Percentiles rank a stretch among this genome's conserved stretches.
Evolutionary conservation across 495 filamentous ascomycete species (phyloP).

Genomic region (Platismatia glauca): DNA sequence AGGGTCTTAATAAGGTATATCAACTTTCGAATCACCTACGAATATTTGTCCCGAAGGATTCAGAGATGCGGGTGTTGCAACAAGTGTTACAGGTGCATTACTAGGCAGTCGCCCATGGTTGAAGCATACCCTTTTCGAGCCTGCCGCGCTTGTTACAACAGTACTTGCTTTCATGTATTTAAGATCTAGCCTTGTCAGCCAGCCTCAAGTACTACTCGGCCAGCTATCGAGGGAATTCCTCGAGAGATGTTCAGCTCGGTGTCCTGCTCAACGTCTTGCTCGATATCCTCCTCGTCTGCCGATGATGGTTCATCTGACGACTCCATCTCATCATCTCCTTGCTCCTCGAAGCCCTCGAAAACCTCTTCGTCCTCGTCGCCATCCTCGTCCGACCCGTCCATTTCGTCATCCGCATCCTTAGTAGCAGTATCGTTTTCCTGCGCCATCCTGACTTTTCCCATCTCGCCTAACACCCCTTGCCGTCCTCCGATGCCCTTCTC

Average conservation of each 20-base stretch:
- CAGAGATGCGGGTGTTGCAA: too few relatives aligned
- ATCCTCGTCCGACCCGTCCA: background rate
- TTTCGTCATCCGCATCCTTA: slow-evolving; percentile 1
- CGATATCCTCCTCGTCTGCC: background rate
- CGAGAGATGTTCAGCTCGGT: background rate
- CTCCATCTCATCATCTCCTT: slow-evolving; percentile 18
- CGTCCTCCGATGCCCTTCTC: slow-evolving; percentile 47
- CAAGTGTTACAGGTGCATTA: too few relatives aligned
- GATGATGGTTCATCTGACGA: background rate
- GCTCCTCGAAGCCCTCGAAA: slow-evolving; percentile 35
- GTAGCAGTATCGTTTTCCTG: slow-evolving; percentile 30
- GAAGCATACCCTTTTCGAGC: too few relatives aligned
- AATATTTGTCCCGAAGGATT: too few relatives aligned
- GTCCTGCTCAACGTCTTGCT: background rate
- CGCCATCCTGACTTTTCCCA: slow-evolving; percentile 45
- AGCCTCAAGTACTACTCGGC: background rate
- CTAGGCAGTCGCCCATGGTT: too few relatives aligned
- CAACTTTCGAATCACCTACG: too few relatives aligned
- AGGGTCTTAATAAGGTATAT: too few relatives aligned
- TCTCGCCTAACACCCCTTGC: slow-evolving; percentile 45
- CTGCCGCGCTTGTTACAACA: too few relatives aligned
- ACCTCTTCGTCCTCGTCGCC: slow-evolving; percentile 22
- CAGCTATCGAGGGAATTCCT: background rate
- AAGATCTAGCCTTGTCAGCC: background rate
- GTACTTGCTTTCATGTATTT: background rate